phyloP scores from a whole-genome alignment of 2,329 filamentous ascomycete genomes.

The Clathrospora elynae region DNA sequence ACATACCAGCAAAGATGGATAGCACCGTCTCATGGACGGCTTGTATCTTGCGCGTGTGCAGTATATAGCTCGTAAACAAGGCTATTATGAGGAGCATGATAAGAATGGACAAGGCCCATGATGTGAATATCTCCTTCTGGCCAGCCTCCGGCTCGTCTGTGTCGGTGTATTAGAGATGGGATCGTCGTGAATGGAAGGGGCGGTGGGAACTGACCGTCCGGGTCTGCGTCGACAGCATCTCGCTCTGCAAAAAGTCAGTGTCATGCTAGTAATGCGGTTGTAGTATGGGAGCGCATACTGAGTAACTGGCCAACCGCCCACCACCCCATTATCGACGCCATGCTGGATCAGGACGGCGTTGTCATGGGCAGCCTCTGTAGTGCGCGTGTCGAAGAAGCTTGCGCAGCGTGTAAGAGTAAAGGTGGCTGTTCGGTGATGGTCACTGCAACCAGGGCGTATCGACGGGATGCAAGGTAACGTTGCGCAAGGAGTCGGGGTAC shows the following conservation, averaged over 20 bases:
- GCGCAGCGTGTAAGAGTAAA: constrained; percentile 15
- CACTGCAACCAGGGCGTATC: constrained; percentile 15
- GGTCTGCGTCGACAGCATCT: constrained; percentile 55
- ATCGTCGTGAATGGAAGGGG: constrained; percentile 14
- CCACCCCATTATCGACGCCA: constrained; percentile 48
- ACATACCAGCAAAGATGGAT: constrained; percentile 89
- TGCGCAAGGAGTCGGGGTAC: constrained; percentile 18
- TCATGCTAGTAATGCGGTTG: not conserved
- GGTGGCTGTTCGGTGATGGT: constrained; percentile 25
- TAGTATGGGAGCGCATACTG: constrained; percentile 40
- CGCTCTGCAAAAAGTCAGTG: constrained; percentile 42
- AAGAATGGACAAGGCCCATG: constrained; percentile 96
- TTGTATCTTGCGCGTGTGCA: constrained; percentile 96
- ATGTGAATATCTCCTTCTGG: constrained; percentile 91
- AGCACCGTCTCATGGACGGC: constrained; percentile 98
- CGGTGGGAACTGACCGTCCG: constrained; percentile 48
- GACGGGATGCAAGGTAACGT: constrained; percentile 25
- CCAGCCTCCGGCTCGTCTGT: constrained; percentile 76
- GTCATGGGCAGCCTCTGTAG: constrained; percentile 35
- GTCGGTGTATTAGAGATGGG: constrained; percentile 44
- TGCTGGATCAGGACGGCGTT: constrained; percentile 36
- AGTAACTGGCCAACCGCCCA: constrained; percentile 47
- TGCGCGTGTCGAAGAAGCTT: constrained; percentile 9
- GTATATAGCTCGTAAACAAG: constrained; percentile 94
- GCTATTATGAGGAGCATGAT: constrained; percentile 92